These are phyloP conservation scores for Monilinia fructigena DNA, from an alignment of 2,329 filamentous ascomycete species.

Conservation along the genomic window DNA sequence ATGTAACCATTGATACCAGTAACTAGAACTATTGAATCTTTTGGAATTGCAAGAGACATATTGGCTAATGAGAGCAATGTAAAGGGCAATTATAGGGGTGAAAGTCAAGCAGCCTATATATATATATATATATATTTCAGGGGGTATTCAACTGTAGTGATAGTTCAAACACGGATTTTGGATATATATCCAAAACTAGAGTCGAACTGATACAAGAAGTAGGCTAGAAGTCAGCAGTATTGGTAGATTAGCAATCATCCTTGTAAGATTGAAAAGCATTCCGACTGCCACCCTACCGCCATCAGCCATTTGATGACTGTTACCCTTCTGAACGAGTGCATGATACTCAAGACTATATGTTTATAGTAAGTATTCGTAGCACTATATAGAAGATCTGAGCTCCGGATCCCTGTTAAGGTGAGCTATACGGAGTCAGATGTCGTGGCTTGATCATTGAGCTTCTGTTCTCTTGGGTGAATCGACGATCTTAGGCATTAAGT, in stretches of 20 bases:
- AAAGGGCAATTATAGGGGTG: not conserved
- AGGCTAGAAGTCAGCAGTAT: not conserved
- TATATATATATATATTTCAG: not conserved
- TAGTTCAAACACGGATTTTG: not conserved
- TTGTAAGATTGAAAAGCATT: not conserved
- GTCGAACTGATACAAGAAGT: not conserved
- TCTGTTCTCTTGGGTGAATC: not conserved
- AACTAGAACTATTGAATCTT: conserved; percentile 43
- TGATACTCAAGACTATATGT: not conserved
- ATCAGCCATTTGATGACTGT: not conserved
- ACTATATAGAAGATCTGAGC: not conserved
- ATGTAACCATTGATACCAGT: conserved; percentile 47
- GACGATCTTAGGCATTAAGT: too few species aligned
- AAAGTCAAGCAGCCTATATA: not conserved
- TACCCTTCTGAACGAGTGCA: not conserved
- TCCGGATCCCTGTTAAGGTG: not conserved
- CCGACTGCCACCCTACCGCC: not conserved
- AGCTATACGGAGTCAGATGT: too few species aligned
- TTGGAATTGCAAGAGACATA: conserved; percentile 28
- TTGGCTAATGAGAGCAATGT: not conserved
- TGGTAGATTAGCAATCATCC: not conserved
- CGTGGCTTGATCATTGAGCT: not conserved
- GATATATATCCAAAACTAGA: not conserved
- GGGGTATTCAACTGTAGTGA: not conserved
- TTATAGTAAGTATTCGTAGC: not conserved